Conservation (phyloP, 768 basidiomycete species). For the Daedaleopsis nitida region DNA sequence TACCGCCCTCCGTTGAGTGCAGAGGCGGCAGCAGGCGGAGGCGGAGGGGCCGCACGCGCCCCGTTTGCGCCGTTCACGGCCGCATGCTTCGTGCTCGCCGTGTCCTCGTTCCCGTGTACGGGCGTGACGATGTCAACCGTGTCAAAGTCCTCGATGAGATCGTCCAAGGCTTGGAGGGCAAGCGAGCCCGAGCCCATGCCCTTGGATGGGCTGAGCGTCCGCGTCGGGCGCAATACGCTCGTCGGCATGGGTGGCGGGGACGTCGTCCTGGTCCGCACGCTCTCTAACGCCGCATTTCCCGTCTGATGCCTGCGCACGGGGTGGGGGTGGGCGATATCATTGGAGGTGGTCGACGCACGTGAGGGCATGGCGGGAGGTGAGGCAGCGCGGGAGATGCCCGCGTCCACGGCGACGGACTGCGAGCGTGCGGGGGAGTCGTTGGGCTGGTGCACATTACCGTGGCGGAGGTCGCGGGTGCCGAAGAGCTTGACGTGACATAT, state of each 20-base stretch:
- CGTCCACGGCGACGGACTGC: slow-evolving; percentile 11
- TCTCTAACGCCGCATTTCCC: slow-evolving; percentile 22
- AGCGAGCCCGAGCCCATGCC: slow-evolving; percentile 10
- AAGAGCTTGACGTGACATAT: slow-evolving; percentile 79
- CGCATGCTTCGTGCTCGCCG: slow-evolving; percentile 24
- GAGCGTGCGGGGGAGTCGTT: slow-evolving; percentile 34
- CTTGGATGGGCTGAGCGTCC: slow-evolving; percentile 37
- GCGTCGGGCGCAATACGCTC: slow-evolving; percentile 37
- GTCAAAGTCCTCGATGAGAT: slow-evolving; percentile 5
- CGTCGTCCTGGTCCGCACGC: slow-evolving; percentile 8
- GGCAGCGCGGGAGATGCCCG: slow-evolving; percentile 30
- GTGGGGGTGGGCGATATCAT: slow-evolving; percentile 18
- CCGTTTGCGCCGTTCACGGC: slow-evolving; percentile 35
- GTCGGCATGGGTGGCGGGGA: slow-evolving; percentile 33
- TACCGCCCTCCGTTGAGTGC: not conserved
- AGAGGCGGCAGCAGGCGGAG: slow-evolving; percentile 16
- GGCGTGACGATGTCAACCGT: slow-evolving; percentile 2
- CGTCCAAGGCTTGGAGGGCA: slow-evolving; percentile 7
- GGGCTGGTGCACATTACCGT: slow-evolving; percentile 65
- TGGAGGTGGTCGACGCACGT: slow-evolving; percentile 7
- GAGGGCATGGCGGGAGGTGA: slow-evolving; percentile 20
- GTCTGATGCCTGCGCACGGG: slow-evolving; percentile 30
- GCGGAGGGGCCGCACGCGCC: slow-evolving; percentile 41
- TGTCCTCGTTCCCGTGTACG: not conserved
- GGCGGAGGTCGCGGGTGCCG: slow-evolving; percentile 72